Base-by-base conservation (phyloP, 2,329 filamentous ascomycete genomes). In the Pseudogymnoascus sp. region DNA sequence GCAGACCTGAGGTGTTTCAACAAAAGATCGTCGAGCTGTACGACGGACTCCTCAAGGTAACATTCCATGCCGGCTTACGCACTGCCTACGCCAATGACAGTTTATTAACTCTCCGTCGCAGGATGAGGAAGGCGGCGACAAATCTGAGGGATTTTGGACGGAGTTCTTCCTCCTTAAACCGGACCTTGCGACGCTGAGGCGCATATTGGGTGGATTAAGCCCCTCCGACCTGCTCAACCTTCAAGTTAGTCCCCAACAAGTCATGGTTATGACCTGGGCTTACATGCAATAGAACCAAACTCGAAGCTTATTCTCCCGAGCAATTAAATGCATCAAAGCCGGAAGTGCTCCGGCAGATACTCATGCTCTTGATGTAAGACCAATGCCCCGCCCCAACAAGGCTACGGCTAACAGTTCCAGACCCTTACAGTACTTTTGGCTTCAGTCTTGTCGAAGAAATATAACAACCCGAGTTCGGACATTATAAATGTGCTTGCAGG, bases 11-110 rank as follows among this genome's bases (percentile, higher is more conserved):
- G 76, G 85, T 89, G 43, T 97, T 99, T 75, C 90, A 96, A 77
- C 93, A 90, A 63, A 99, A 99, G 80, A 90, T 99, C 69, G 89
- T 96, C 66, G 84, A 90, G 75, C 85, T 98, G 62, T 99, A 99
- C 77, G 86, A 93, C 72, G 83, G 85, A 68, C 81, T 98, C 19
- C 93, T 98, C 80, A 86, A 86, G 84, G 86, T 88, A 78, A 69
- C 75, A 67, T 61, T 51, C n/a, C 61, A 7, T 6, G n/a, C 62
- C n/a, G 19, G 43, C 43, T 23, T 64, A 6, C 14, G 63, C 25
- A 62, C 23, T 37, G 54, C 25, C 39, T 31, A 31, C 61, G 19
- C 21, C 36, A 48, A 23, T 60, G 19, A 34, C 3, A 2, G 6
- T 60, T 43, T 62, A 48, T 67, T 70, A 66, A 71, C 66, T 63